These are phyloP conservation scores for Cladophialophora exuberans DNA, from an alignment of 2,329 filamentous ascomycete genomes.

Conservation along the genomic window DNA sequence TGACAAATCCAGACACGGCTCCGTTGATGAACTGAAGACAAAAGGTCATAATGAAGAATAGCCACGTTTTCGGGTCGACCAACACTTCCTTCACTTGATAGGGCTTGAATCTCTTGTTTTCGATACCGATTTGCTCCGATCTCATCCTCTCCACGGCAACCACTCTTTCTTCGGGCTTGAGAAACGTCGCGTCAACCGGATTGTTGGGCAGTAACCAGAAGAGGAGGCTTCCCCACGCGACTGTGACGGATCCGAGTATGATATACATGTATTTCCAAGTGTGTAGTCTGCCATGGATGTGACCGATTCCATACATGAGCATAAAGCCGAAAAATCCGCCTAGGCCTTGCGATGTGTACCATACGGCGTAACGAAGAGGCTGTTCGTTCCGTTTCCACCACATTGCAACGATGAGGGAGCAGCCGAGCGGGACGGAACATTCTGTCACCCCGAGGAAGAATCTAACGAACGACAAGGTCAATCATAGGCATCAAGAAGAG, in stretches of 20 bases:
- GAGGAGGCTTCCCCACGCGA: conserved; percentile 42
- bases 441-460: conserved; percentile 29
- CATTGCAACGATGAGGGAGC: conserved; percentile 26
- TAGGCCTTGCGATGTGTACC: conserved; percentile 11
- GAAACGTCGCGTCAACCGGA: conserved; percentile 40
- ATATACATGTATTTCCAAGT: conserved; percentile 46
- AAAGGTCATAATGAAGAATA: conserved; percentile 29
- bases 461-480: too few relatives aligned
- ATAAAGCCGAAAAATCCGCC: conserved; percentile 37
- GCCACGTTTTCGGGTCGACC: conserved; percentile 46
- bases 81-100: conserved; percentile 52
- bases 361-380: conserved; percentile 17
- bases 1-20: conserved; percentile 36
- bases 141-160: conserved; percentile 46
- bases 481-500: too few relatives aligned
- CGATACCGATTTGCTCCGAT: conserved; percentile 54
- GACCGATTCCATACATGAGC: conserved; percentile 41
- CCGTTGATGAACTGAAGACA: conserved; percentile 38
- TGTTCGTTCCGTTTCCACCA: conserved; percentile 25
- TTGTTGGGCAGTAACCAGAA: conserved; percentile 45
- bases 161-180: conserved; percentile 43
- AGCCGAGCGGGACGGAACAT: conserved; percentile 28
- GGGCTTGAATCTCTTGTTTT: conserved; percentile 55
- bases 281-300: conserved; percentile 34
- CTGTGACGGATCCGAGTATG: conserved; percentile 48